These are phyloP conservation scores for Puccinia sorghi DNA, from an alignment of 1,284 basidiomycete genomes.

Conservation along the genomic window DNA sequence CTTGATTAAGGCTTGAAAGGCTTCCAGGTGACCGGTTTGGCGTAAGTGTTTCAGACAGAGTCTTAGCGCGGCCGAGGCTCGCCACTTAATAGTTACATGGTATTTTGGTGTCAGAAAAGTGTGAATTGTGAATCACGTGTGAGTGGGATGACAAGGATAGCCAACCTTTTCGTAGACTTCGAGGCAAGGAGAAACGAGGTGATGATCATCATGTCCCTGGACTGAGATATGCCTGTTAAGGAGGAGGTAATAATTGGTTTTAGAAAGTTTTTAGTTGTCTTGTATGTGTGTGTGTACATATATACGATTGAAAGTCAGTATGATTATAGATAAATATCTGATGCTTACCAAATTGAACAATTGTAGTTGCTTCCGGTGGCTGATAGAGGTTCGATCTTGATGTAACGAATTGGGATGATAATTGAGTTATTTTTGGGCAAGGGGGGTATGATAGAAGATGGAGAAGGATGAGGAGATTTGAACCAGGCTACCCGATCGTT, in stretches of 20 bases:
- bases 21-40: conserved; percentile 45
- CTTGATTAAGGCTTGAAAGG: conserved; percentile 44
- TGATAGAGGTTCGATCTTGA: conserved; percentile 47
- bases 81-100: conserved; percentile 62
- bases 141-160: not conserved
- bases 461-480: not conserved
- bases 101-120: no score
- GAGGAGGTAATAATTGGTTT: not conserved
- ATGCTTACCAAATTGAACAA: conserved; percentile 48
- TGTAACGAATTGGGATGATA: conserved; percentile 41
- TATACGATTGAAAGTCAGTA: not conserved
- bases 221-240: conserved; percentile 39
- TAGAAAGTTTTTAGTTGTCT: not conserved
- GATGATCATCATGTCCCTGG: conserved; percentile 36
- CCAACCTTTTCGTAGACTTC: conserved; percentile 41
- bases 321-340: not conserved
- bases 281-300: not conserved
- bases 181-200: conserved; percentile 30
- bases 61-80: conserved; percentile 67
- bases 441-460: not conserved
- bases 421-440: no score
- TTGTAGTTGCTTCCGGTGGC: conserved; percentile 47
- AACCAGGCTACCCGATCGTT: conserved; percentile 41
- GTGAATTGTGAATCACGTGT: not conserved
- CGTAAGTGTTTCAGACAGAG: conserved; percentile 61